These are phyloP conservation scores for Cladosporium halotolerans DNA, from an alignment of 2,329 filamentous ascomycete species.

Conservation along the genomic window DNA sequence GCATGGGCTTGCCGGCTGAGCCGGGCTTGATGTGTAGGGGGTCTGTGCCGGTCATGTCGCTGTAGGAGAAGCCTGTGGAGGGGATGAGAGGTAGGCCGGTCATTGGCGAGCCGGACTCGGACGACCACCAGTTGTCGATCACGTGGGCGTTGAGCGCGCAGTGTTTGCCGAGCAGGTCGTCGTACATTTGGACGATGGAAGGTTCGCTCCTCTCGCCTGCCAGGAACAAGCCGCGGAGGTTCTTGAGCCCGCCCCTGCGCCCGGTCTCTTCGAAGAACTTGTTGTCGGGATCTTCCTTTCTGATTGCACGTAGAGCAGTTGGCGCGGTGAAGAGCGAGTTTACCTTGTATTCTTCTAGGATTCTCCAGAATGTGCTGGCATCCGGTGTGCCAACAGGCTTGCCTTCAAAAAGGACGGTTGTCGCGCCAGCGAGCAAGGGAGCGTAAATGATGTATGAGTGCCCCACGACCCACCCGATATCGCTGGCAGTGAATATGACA, in stretches of 20 bases:
- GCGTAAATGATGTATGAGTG: conserved; percentile 86
- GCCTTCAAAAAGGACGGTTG: conserved; percentile 87
- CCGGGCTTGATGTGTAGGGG: conserved; percentile 68
- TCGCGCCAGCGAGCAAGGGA: conserved; percentile 75
- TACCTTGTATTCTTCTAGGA: conserved; percentile 77
- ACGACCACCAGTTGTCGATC: conserved; percentile 70
- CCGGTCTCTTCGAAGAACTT: conserved; percentile 58
- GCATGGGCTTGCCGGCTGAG: conserved; percentile 84
- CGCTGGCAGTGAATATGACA: conserved; percentile 72
- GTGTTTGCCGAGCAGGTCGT: conserved; percentile 62
- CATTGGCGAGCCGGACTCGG: conserved; percentile 63
- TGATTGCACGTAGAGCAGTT: conserved; percentile 79
- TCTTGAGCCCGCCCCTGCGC: conserved; percentile 61
- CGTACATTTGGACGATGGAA: conserved; percentile 74
- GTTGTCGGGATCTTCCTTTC: conserved; percentile 76
- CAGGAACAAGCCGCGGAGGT: conserved; percentile 69
- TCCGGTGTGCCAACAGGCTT: conserved; percentile 88
- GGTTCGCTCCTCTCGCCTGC: conserved; percentile 88
- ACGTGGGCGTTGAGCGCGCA: conserved; percentile 58
- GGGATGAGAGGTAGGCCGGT: conserved; percentile 60
- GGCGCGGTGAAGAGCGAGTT: conserved; percentile 82
- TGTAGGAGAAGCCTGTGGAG: conserved; percentile 51
- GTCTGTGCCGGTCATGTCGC: conserved; percentile 35
- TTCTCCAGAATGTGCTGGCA: conserved; percentile 80
- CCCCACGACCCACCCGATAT: conserved; percentile 90